phyloP scores from a whole-genome alignment of 78 protist genomes.

The Dictyostelium capitatum region DNA sequence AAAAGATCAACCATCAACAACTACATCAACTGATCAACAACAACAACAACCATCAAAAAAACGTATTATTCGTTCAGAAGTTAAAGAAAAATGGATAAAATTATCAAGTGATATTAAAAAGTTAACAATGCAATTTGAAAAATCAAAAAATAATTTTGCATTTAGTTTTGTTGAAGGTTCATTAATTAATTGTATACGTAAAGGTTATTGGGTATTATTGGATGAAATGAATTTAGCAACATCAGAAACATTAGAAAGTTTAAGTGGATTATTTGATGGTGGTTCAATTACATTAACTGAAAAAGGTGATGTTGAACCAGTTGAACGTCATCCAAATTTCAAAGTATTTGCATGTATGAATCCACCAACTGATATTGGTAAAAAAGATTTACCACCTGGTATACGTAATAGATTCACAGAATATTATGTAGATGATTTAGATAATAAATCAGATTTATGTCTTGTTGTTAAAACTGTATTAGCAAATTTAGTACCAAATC shows the following conservation, averaged over 20 bases:
- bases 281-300: constrained; percentile 95
- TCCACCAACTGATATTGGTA: constrained; percentile 99
- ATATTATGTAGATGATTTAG: constrained; percentile 95
- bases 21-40: neutral
- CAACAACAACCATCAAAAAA: constrained; percentile 1
- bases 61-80: constrained; percentile 32
- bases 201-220: constrained; percentile 99
- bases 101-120: constrained; percentile 36
- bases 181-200: constrained; percentile 92
- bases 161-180: constrained; percentile 96
- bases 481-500: constrained; percentile 25
- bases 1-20: constrained; percentile 14
- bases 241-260: constrained; percentile 95
- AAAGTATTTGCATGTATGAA: constrained; percentile 99
- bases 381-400: constrained; percentile 96
- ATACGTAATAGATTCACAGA: constrained; percentile 96
- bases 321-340: constrained; percentile 96
- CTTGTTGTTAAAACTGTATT: constrained; percentile 84
- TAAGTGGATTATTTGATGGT: constrained; percentile 91
- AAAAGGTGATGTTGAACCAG: constrained; percentile 91
- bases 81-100: constrained; percentile 67
- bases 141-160: constrained; percentile 84
- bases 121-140: constrained; percentile 66
- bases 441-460: constrained; percentile 88
- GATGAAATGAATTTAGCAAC: constrained; percentile 99